Conservation (phyloP, 2,329 filamentous ascomycete genomes). For the Sporothrix globosa region DNA sequence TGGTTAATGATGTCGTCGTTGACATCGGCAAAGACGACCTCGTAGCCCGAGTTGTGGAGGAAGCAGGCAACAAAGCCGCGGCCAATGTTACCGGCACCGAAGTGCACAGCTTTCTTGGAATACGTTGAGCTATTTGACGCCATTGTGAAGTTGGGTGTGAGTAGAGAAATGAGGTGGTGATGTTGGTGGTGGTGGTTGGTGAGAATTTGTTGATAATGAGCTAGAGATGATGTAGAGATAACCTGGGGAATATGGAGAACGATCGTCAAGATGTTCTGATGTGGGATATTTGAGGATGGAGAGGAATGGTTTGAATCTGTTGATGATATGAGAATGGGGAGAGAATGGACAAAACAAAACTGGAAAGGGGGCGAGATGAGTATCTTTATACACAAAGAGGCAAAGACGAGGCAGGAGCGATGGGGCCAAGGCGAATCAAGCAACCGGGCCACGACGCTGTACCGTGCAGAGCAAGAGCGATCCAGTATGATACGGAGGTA, state of each 20-base stretch:
- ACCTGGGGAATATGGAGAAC: background rate
- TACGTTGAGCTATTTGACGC: constrained; percentile 26
- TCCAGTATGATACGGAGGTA: constrained; percentile 21
- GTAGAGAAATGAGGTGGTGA: background rate
- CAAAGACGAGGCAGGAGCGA: background rate
- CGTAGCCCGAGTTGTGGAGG: constrained; percentile 90
- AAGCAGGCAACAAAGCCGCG: constrained; percentile 89
- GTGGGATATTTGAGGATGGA: background rate
- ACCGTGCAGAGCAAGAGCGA: background rate
- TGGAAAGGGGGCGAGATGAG: constrained; percentile 16
- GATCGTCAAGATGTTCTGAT: constrained; percentile 22
- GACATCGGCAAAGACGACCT: constrained; percentile 96
- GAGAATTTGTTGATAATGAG: background rate
- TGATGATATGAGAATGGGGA: constrained; percentile 11
- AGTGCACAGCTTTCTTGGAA: constrained; percentile 74
- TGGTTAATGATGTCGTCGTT: constrained; percentile 78
- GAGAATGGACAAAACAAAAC: background rate
- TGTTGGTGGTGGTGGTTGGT: background rate
- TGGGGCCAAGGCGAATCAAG: constrained; percentile 18
- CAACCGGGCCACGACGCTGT: background rate
- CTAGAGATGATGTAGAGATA: background rate
- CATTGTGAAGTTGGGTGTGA: constrained; percentile 27
- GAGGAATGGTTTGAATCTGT: background rate
- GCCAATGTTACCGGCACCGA: constrained; percentile 83
- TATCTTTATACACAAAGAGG: constrained; percentile 27